Evolutionary conservation across 306 rosid genomes (phyloP), one percentile per base, ranked within the genome.

Genomic region (Pueraria montana): DNA sequence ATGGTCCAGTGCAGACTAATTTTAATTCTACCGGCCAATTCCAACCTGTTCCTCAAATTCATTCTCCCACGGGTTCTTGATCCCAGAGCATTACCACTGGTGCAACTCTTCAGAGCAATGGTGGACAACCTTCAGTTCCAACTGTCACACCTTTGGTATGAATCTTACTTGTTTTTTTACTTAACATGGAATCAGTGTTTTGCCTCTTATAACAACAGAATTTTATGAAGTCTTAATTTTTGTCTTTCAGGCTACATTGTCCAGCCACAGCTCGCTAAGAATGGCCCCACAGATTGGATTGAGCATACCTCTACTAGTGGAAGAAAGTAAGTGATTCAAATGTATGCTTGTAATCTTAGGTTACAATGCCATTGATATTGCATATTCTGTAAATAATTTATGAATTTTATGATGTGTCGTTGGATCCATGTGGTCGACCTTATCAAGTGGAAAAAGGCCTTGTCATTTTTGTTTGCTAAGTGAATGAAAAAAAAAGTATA

Each of bases 31-130:
- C 90, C 45, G 40, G 85, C 75, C 91, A 92, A 46, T 87, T 87
- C 82, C 98, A 91, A 61, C 85, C 87, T 72, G 70, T 84, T 78
- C 74, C 97, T 79, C 97, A 94, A 80, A 27, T 79, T 68, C 93
- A 87, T 65, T 86, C 90, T 62, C 78, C 87, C 13, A 14, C 73
- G 81, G 82, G 86, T 63, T 88, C 96, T 73, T 90, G 85, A 12
- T 63, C 84, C 83, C 89, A 82, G 83, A 83, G 78, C 80, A 76
- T 78, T 83, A 86, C 79, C 62, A 52, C 92, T 71, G 83, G 83
- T 50, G 52, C 84, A n/a, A n/a, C n/a, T n/a, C n/a, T n/a, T n/a
- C n/a, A n/a, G n/a, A n/a, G n/a, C n/a, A n/a, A n/a, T n/a, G n/a
- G n/a, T n/a, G n/a, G n/a, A n/a, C n/a, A n/a, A n/a, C n/a, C n/a